Evolutionary conservation across 2,329 filamentous ascomycete genomes (phyloP), one percentile per base, ranked within the genome.

Genomic region (Epichloe sp.): DNA sequence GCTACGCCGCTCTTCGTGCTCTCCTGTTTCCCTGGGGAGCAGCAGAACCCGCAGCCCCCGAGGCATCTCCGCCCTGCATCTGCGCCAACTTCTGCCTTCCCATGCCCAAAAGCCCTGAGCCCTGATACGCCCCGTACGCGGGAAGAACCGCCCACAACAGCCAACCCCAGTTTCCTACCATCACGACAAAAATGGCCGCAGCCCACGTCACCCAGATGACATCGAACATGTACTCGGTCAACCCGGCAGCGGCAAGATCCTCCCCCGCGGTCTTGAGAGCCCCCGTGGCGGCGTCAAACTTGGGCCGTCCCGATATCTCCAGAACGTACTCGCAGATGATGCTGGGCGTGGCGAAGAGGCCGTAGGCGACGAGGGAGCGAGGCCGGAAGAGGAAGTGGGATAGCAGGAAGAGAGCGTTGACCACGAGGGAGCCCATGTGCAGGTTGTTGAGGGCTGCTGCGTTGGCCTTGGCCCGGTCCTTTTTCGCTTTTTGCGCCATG

Each of bases 211-310:
- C 88, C 79, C 95, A 97, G 49, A 95, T 74, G 47, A 95, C 80
- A 70, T 98, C 93, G 78, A 95, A 98, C 85, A 97, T 88, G 74
- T 94, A 97, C 70, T 96, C 93, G 11, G 91, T 97, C 72, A 98
- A 71, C 4, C 93, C 93, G 36, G 84, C 78, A 10, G 88, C 87
- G 49, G 86, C 82, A 48, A 98, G 79, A 66, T 98, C 93, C 65
- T 97, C 90, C 43, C 43, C 91, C 0, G 87, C 74, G 35, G 77
- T 80, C 64, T 80, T 82, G 55, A 97, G 74, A n/a, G 83, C 75
- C 14, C 75, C 77, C 46, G 80, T 82, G 26, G 71, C 70, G 21
- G 81, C 65, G 57, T 82, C 79, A 64, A 83, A 86, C 54, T 74
- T 82, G 23, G 93, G 93, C 10, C 91, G 86, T 12, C 87, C 88